These are phyloP conservation scores for Epichloe aotearoae DNA, from an alignment of 2,329 filamentous ascomycete species.

Conservation along the genomic window DNA sequence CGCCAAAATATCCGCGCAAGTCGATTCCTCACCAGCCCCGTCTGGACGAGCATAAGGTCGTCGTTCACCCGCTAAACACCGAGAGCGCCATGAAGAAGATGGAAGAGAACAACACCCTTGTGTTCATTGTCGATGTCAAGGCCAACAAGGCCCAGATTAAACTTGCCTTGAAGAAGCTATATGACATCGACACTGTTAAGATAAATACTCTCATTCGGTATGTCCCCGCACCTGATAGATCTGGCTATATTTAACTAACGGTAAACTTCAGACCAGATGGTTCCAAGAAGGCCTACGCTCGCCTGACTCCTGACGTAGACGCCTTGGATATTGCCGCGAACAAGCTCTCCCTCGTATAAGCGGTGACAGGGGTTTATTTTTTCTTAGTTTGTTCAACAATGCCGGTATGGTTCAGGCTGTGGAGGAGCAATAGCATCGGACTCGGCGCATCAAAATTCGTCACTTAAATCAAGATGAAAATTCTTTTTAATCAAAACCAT, in stretches of 20 bases:
- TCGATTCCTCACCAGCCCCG: constrained; percentile 79
- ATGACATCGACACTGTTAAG: constrained; percentile 96
- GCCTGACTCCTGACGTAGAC: constrained; percentile 91
- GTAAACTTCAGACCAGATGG: constrained; percentile 59
- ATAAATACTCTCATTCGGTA: constrained; percentile 99
- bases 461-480: constrained; percentile 19
- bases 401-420: constrained; percentile 25
- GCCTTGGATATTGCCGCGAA: constrained; percentile 98
- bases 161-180: constrained; percentile 94
- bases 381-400: constrained; percentile 22
- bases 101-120: constrained; percentile 99
- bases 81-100: constrained; percentile 99
- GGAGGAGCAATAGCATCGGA: constrained; percentile 22
- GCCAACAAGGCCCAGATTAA: constrained; percentile 99
- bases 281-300: constrained; percentile 96
- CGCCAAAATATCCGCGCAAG: constrained; percentile 95
- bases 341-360: constrained; percentile 95
- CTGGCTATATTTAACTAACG: not conserved
- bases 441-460: constrained; percentile 22
- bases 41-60: constrained; percentile 94
- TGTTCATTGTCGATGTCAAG: constrained; percentile 95
- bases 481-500: constrained; percentile 17
- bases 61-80: constrained; percentile 97
- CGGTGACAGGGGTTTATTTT: constrained; percentile 8
- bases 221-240: constrained; percentile 14